These are phyloP conservation scores for Dipteronia dyeriana DNA, from an alignment of 345 rosid genomes.

Conservation along the genomic window DNA sequence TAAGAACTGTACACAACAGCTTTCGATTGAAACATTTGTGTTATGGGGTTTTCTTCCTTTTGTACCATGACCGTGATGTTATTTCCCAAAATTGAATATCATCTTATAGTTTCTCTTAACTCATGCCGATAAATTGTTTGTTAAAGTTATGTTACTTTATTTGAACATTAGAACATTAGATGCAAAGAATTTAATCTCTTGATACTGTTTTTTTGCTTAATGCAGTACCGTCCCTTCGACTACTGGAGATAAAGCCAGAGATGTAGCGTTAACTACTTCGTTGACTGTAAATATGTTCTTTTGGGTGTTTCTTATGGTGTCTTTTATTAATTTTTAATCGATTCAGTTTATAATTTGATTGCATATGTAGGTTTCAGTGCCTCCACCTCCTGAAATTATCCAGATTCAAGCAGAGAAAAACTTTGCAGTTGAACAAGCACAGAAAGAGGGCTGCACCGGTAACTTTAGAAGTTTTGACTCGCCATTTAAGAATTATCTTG, in stretches of 20 bases:
- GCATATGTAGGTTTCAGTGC: slow-evolving; percentile 17
- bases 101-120: background rate
- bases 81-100: background rate
- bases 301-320: background rate
- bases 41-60: background rate
- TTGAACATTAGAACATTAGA: background rate
- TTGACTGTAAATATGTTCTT: slow-evolving; percentile 5
- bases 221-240: slow-evolving; percentile 21
- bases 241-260: slow-evolving; percentile 9
- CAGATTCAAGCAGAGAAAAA: slow-evolving; percentile 41
- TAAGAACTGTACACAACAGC: no score
- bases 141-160: background rate
- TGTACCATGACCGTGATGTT: background rate
- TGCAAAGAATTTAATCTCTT: background rate
- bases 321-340: background rate
- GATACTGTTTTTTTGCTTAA: background rate
- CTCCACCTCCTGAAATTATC: slow-evolving; percentile 15
- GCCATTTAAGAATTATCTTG: slow-evolving; percentile 51
- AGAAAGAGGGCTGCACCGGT: slow-evolving; percentile 47
- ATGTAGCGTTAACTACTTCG: slow-evolving; percentile 10
- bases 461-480: slow-evolving; percentile 52
- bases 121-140: background rate
- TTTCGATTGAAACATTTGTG: background rate
- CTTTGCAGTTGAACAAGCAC: slow-evolving; percentile 55
- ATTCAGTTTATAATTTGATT: background rate